These are phyloP conservation scores for Pachysolen tannophilus DNA, from an alignment of 805 yeast genomes.

Conservation along the genomic window DNA sequence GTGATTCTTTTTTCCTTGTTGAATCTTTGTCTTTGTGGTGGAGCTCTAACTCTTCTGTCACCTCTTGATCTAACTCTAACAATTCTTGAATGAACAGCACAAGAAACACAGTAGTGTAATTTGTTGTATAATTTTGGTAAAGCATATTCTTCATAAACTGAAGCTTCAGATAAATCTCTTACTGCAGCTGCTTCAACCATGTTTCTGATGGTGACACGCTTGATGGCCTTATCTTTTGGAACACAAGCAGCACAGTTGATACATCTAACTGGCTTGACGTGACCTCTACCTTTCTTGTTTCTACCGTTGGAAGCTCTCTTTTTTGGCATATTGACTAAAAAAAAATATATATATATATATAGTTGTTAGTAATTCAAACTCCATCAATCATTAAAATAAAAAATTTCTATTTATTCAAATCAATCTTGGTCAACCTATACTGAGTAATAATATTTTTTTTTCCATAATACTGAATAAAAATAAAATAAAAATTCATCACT, in stretches of 20 bases:
- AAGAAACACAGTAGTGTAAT: slow-evolving; percentile 99
- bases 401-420: no score
- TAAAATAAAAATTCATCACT: no score
- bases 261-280: slow-evolving; percentile 99
- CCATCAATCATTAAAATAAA: no score
- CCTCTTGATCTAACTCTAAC: slow-evolving; percentile 99
- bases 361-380: no score
- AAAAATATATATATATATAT: not conserved
- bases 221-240: slow-evolving; percentile 99
- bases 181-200: slow-evolving; percentile 99
- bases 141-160: slow-evolving; percentile 98
- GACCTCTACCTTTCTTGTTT: slow-evolving; percentile 99
- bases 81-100: slow-evolving; percentile 99
- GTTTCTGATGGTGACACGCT: slow-evolving; percentile 99
- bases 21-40: slow-evolving; percentile 99
- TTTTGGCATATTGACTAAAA: slow-evolving; percentile 80
- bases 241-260: slow-evolving; percentile 99
- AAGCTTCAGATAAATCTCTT: slow-evolving; percentile 99
- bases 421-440: no score
- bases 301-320: slow-evolving; percentile 99
- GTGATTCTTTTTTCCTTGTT: slow-evolving; percentile 91
- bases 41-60: slow-evolving; percentile 98
- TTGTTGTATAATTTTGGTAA: slow-evolving; percentile 99
- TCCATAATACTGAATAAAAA: no score
- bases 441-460: no score